Conservation (phyloP, 2,329 filamentous ascomycete genomes). For the Microdochium paspali region DNA sequence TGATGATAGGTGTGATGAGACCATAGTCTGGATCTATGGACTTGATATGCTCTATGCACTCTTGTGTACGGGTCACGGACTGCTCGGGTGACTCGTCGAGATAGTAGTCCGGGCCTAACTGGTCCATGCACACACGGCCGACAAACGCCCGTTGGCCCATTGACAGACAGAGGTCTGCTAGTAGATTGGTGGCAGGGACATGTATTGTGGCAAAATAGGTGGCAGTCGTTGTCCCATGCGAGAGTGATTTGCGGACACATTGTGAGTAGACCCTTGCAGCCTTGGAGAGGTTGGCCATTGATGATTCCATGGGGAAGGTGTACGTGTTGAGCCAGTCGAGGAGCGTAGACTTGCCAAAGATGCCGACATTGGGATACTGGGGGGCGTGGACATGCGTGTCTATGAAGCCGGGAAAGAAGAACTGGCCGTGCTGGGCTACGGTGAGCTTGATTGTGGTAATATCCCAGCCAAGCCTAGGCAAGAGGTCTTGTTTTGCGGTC, state of each 20-base stretch:
- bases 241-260: conserved; percentile 69
- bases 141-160: conserved; percentile 84
- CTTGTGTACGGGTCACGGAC: conserved; percentile 44
- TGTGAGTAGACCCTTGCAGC: conserved; percentile 67
- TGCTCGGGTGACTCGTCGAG: conserved; percentile 57
- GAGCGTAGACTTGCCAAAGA: conserved; percentile 89
- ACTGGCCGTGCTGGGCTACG: conserved; percentile 40
- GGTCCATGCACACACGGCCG: conserved; percentile 93
- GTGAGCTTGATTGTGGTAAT: conserved; percentile 26
- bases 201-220: conserved; percentile 92
- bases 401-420: conserved; percentile 80
- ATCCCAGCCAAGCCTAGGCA: conserved; percentile 35
- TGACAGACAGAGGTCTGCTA: conserved; percentile 72
- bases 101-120: conserved; percentile 66
- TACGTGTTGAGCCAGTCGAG: conserved; percentile 91
- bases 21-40: conserved; percentile 53
- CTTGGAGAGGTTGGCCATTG: conserved; percentile 52
- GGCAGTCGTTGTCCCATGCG: conserved; percentile 86
- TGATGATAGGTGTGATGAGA: conserved; percentile 72
- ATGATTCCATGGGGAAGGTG: conserved; percentile 87
- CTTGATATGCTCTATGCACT: conserved; percentile 57
- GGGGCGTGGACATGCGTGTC: conserved; percentile 94
- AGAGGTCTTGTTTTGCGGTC: conserved; percentile 22
- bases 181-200: conserved; percentile 79
- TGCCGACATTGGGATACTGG: conserved; percentile 88